phyloP scores from a whole-genome alignment of 306 rosid genomes.

The Rosa rugosa region DNA sequence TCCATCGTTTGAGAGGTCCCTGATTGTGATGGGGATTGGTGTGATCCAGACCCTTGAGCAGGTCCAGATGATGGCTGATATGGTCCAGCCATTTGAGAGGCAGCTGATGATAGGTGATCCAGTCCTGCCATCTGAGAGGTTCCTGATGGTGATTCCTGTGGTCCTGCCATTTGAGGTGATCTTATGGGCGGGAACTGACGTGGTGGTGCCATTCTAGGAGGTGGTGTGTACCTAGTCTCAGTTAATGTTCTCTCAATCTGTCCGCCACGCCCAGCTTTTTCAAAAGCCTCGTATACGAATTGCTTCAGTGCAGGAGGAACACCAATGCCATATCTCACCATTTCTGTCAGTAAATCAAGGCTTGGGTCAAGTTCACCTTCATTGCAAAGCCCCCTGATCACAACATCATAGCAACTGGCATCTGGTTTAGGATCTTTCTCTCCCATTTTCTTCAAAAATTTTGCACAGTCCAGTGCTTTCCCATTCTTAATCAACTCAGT shows the following conservation, averaged over 20 bases:
- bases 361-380: slow-evolving; percentile 56
- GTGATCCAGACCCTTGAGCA: slow-evolving; percentile 34
- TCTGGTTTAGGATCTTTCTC: slow-evolving; percentile 94
- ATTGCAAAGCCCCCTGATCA: slow-evolving; percentile 76
- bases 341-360: slow-evolving; percentile 57
- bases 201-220: slow-evolving; percentile 37
- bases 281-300: slow-evolving; percentile 47
- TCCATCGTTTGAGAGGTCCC: slow-evolving; percentile 42
- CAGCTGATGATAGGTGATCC: slow-evolving; percentile 1
- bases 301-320: slow-evolving; percentile 61
- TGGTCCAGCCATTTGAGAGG: slow-evolving; percentile 33
- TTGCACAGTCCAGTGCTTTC: slow-evolving; percentile 63
- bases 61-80: slow-evolving; percentile 26
- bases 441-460: slow-evolving; percentile 85
- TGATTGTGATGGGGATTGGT: slow-evolving; percentile 39
- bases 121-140: slow-evolving; percentile 34
- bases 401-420: slow-evolving; percentile 77
- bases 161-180: slow-evolving; percentile 37
- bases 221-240: slow-evolving; percentile 38
- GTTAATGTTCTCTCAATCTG: slow-evolving; percentile 69
- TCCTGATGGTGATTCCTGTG: slow-evolving; percentile 21
- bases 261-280: slow-evolving; percentile 59
- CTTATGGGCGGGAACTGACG: slow-evolving; percentile 11
- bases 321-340: slow-evolving; percentile 79
- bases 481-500: slow-evolving; percentile 72